These are phyloP conservation scores for Alternaria triticimaculans DNA, from an alignment of 2,329 filamentous ascomycete species.

Conservation along the genomic window DNA sequence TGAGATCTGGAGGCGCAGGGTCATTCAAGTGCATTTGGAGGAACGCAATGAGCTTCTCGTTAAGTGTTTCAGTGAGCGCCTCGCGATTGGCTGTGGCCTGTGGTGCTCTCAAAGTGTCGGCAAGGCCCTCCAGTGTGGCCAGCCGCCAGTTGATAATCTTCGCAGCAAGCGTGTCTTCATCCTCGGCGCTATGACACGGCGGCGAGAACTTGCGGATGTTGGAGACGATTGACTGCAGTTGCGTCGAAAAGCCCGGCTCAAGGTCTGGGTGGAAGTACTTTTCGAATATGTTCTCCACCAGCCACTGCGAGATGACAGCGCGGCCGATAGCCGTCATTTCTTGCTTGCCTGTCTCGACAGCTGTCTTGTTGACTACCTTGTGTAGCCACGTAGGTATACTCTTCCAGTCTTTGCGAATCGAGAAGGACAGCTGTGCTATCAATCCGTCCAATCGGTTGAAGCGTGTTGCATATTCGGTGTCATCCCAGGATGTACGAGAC, in stretches of 20 bases:
- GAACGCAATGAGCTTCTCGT: conserved; percentile 71
- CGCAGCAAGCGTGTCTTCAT: conserved; percentile 83
- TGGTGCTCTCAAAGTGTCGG: conserved; percentile 70
- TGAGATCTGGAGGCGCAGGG: conserved; percentile 79
- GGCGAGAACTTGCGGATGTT: conserved; percentile 83
- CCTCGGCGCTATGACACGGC: conserved; percentile 77
- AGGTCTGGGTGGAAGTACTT: conserved; percentile 91
- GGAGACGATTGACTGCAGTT: conserved; percentile 84
- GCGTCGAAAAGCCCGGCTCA: conserved; percentile 74
- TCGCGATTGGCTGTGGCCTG: conserved; percentile 71
- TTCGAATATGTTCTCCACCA: conserved; percentile 90
- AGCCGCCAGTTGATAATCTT: conserved; percentile 94
- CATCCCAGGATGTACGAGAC: conserved; percentile 91
- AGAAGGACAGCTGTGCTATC: conserved; percentile 93
- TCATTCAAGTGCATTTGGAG: conserved; percentile 77
- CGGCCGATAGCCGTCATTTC: conserved; percentile 97
- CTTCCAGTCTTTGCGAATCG: conserved; percentile 94
- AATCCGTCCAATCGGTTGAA: conserved; percentile 93
- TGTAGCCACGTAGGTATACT: conserved; percentile 80
- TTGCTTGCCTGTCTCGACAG: conserved; percentile 84
- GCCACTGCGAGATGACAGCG: conserved; percentile 86
- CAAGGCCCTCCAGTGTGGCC: conserved; percentile 89
- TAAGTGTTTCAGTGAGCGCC: conserved; percentile 64
- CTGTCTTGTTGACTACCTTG: conserved; percentile 81
- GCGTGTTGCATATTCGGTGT: conserved; percentile 88